Conservation (phyloP, 2,329 filamentous ascomycete genomes). For the Didymella exigua region DNA sequence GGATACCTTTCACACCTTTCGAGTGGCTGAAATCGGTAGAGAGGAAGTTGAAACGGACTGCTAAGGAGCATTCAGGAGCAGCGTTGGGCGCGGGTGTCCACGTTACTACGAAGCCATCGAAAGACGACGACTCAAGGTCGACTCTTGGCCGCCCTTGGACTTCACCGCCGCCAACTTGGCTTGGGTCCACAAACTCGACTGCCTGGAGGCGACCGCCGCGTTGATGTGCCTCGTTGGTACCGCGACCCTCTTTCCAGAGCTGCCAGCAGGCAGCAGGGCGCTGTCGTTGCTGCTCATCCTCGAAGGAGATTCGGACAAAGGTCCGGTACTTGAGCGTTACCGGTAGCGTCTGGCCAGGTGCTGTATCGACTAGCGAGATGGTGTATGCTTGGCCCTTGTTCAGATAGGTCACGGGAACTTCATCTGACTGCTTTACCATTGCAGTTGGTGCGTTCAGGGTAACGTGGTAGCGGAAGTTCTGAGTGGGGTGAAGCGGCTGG, state of each 20-base stretch:
- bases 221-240: slow-evolving; percentile 94
- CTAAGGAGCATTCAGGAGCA: slow-evolving; percentile 77
- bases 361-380: slow-evolving; percentile 80
- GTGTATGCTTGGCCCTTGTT: slow-evolving; percentile 98
- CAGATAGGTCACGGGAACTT: slow-evolving; percentile 96
- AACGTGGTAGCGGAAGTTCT: slow-evolving; percentile 76
- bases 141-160: slow-evolving; percentile 53
- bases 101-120: slow-evolving; percentile 89
- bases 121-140: slow-evolving; percentile 69
- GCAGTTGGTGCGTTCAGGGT: slow-evolving; percentile 93
- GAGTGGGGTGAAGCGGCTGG: slow-evolving; percentile 46
- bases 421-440: slow-evolving; percentile 88
- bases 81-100: slow-evolving; percentile 77
- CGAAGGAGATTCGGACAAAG: slow-evolving; percentile 93
- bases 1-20: slow-evolving; percentile 97
- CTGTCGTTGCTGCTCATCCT: slow-evolving; percentile 89
- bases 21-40: slow-evolving; percentile 99
- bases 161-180: slow-evolving; percentile 60
- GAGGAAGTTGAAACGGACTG: slow-evolving; percentile 96
- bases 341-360: slow-evolving; percentile 60
- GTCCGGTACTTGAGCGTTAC: slow-evolving; percentile 80
- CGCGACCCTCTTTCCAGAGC: slow-evolving; percentile 93
- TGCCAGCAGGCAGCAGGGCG: slow-evolving; percentile 86
- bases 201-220: slow-evolving; percentile 90
- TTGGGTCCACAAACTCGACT: slow-evolving; percentile 84